Conservation (phyloP, 1,284 basidiomycete genomes). For the Violaceomyces palustris region DNA sequence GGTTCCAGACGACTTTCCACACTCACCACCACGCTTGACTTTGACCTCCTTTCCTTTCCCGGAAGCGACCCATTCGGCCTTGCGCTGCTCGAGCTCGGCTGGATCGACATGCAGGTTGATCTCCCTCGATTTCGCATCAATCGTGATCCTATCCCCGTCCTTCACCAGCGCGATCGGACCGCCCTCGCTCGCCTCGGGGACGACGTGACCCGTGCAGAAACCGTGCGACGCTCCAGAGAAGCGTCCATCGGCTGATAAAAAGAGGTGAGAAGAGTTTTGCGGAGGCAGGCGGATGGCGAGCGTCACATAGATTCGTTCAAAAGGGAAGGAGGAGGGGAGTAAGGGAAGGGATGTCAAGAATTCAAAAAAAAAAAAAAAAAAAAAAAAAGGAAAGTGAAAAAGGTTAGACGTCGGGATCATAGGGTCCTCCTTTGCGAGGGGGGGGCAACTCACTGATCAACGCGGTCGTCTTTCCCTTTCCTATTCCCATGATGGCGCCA, state of each 20-base stretch:
- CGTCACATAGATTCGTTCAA: too few relatives aligned
- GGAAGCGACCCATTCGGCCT: slow-evolving; percentile 18
- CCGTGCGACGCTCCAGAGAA: slow-evolving; percentile 73
- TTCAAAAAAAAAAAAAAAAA: too few relatives aligned
- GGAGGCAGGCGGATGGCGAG: too few relatives aligned
- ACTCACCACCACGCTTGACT: slow-evolving; percentile 18
- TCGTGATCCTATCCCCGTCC: slow-evolving; percentile 79
- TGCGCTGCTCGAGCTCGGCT: slow-evolving; percentile 10
- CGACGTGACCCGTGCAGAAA: slow-evolving; percentile 87
- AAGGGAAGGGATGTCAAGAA: too few relatives aligned
- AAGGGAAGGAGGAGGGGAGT: too few relatives aligned
- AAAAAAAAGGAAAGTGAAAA: too few relatives aligned
- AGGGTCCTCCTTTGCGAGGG: too few relatives aligned
- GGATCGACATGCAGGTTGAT: slow-evolving; percentile 29
- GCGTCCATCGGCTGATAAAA: slow-evolving; percentile 90
- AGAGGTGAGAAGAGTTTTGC: too few relatives aligned
- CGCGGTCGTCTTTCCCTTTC: slow-evolving; percentile 81
- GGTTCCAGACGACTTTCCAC: neutral
- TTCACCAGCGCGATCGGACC: slow-evolving; percentile 83
- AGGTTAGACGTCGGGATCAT: too few relatives aligned
- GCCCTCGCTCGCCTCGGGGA: slow-evolving; percentile 83
- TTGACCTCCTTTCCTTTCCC: slow-evolving; percentile 16
- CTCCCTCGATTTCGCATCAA: slow-evolving; percentile 58
- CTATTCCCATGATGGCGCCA: slow-evolving; percentile 64
- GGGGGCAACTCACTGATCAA: too few relatives aligned